Evolutionary conservation across 768 basidiomycete species (phyloP).

Genomic region (Lentinula guzmanii): DNA sequence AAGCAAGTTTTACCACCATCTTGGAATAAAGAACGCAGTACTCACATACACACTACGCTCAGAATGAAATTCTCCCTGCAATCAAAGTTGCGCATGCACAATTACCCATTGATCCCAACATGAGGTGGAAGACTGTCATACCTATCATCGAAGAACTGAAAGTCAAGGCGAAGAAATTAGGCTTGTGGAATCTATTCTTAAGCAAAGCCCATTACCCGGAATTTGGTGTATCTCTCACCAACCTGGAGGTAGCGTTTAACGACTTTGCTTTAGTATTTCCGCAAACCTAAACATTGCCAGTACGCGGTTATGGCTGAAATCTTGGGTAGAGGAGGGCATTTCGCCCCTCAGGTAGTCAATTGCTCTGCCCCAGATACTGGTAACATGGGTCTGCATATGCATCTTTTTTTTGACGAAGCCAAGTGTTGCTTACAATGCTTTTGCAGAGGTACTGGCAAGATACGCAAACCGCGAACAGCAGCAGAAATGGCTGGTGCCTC

Average conservation of each 20-base stretch:
- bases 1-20: slow-evolving; percentile 38
- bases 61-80: slow-evolving; percentile 90
- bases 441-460: slow-evolving; percentile 87
- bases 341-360: slow-evolving; percentile 85
- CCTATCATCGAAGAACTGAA: slow-evolving; percentile 83
- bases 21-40: background rate
- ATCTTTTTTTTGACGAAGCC: background rate
- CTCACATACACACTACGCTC: background rate
- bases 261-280: background rate
- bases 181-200: slow-evolving; percentile 96
- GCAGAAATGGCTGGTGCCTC: slow-evolving; percentile 80
- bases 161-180: slow-evolving; percentile 77
- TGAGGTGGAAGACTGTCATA: slow-evolving; percentile 81
- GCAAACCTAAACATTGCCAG: slow-evolving; percentile 27
- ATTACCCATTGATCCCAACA: slow-evolving; percentile 64
- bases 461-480: slow-evolving; percentile 93
- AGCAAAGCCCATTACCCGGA: slow-evolving; percentile 92
- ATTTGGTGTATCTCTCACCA: slow-evolving; percentile 83
- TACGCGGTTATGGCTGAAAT: slow-evolving; percentile 98
- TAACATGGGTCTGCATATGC: slow-evolving; percentile 81
- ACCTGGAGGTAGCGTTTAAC: slow-evolving; percentile 66
- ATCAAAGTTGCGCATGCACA: slow-evolving; percentile 73
- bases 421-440: background rate
- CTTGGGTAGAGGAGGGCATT: slow-evolving; percentile 75
- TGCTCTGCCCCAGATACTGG: slow-evolving; percentile 95